A percentile compares a stretch with the other conserved stretches of the same genome.
phyloP scores from a whole-genome alignment of 2,329 filamentous ascomycete species.

The Diplocarpon rosae region DNA sequence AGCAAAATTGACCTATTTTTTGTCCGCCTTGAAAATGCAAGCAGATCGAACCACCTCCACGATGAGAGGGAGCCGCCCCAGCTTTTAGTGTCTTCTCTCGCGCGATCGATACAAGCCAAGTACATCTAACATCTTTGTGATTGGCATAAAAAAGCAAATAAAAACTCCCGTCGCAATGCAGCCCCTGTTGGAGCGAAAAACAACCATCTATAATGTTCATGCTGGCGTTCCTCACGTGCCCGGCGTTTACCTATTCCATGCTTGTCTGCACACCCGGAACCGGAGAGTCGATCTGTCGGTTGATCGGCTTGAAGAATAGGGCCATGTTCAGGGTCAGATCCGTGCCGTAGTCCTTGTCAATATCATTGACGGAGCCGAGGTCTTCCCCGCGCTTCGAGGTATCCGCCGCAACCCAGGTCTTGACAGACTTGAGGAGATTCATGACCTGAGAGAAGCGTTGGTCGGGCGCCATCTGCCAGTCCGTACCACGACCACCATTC shows the following conservation, averaged over 20 bases:
- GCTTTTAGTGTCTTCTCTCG: too few relatives aligned
- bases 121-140: too few relatives aligned
- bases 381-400: conserved; percentile 55
- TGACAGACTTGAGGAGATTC: conserved; percentile 47
- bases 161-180: conserved; percentile 21
- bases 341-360: conserved; percentile 54
- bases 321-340: conserved; percentile 62
- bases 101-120: too few relatives aligned
- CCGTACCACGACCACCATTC: conserved; percentile 40
- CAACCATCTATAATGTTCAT: too few relatives aligned
- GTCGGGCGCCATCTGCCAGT: conserved; percentile 47
- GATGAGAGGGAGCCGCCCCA: not conserved
- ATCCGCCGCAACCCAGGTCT: conserved; percentile 50
- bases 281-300: conserved; percentile 31
- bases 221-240: too few relatives aligned
- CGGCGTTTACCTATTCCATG: conserved; percentile 8
- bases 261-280: conserved; percentile 25
- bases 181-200: too few relatives aligned
- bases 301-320: conserved; percentile 54
- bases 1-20: too few relatives aligned
- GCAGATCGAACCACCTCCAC: not conserved
- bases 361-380: conserved; percentile 55
- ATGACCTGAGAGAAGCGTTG: conserved; percentile 50
- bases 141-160: not conserved
- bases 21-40: not conserved